Base-by-base conservation (phyloP, 73 alveolate species). In the Paramecium primaurelia region DNA sequence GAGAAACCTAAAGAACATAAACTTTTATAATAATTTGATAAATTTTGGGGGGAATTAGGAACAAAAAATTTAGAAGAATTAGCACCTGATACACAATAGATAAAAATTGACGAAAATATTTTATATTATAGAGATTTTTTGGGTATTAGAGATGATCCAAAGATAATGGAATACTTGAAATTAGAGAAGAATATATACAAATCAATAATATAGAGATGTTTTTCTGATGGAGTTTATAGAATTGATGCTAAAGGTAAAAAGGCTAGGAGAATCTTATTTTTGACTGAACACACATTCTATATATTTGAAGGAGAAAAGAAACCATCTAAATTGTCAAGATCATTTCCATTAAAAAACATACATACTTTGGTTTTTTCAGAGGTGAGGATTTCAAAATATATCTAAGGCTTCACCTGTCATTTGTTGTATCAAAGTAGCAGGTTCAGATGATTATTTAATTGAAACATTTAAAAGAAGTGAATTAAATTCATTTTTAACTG, bases 381-480 rank as follows among this genome's bases (percentile, higher is more conserved):
- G 75, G 91, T 80, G 58, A 75, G 60, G 34, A 38, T 75, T 80
- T 45, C 32, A 20, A 26, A 32, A 80, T 80, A 44, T 38, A 80
- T 37, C 34, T 26, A 44, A 80, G 91, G 32, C 75, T 25, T 80
- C 91, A 20, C 91, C 91, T 26, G 75, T 80, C 44, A 22, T 80
- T 10, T 80, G 91, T 80, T 80, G 91, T 49, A 8, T 80, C n/a
- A 40, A 80, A 47, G 58, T 80, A 32, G 42, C 47, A 49, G 91
- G 75, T 45, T 42, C 77, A n/a, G 91, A 80, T 45, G 91, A 80
- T 47, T 80, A 80, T 36, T 47, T 80, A 28, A 80, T 80, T n/a
- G 91, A 80, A 44, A 80, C 91, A 45, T 80, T 45, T 80, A 80
- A 80, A 64, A 80, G 91, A 49, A 80, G 91, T 7, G 91, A 80